A percentile compares a stretch with the other conserved stretches of the same genome.
Conservation (phyloP, 345 rosid genomes). For the Aurinia saxatilis region DNA sequence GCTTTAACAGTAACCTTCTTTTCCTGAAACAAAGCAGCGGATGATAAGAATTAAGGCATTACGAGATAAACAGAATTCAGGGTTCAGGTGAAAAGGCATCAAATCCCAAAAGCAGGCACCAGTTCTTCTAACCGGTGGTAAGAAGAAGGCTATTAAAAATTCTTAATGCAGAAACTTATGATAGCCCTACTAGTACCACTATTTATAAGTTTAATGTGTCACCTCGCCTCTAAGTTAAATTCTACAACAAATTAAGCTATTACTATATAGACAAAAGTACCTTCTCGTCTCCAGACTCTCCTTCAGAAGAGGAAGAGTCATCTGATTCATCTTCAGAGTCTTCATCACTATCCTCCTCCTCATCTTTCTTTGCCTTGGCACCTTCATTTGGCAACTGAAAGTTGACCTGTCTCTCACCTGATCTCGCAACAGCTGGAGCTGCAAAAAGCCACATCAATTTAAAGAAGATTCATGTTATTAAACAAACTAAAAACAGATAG, state of each 20-base stretch:
- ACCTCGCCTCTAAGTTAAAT: neutral
- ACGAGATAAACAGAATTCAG: neutral
- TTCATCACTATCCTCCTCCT: conserved; percentile 27
- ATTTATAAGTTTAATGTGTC: too few relatives aligned
- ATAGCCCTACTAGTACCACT: neutral
- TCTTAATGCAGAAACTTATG: neutral
- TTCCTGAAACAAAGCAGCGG: conserved; percentile 8
- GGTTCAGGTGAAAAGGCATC: neutral
- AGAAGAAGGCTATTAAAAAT: neutral
- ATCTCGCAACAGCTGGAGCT: conserved; percentile 20
- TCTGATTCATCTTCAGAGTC: conserved; percentile 22
- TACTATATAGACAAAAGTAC: neutral
- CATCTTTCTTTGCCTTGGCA: conserved; percentile 18
- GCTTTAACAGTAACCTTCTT: conserved; percentile 18
- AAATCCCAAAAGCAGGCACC: too few relatives aligned
- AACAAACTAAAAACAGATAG: neutral
- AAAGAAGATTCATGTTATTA: neutral
- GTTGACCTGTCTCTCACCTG: conserved; percentile 37
- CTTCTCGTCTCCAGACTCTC: conserved; percentile 14
- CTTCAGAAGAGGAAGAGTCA: conserved; percentile 18
- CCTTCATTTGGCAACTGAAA: conserved; percentile 36
- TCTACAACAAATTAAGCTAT: neutral
- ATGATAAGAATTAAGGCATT: neutral
- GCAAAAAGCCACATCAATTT: conserved; percentile 1
- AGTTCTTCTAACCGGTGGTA: neutral